phyloP scores from a whole-genome alignment of 2,329 filamentous ascomycete genomes.

The Colletotrichum gigasporum region DNA sequence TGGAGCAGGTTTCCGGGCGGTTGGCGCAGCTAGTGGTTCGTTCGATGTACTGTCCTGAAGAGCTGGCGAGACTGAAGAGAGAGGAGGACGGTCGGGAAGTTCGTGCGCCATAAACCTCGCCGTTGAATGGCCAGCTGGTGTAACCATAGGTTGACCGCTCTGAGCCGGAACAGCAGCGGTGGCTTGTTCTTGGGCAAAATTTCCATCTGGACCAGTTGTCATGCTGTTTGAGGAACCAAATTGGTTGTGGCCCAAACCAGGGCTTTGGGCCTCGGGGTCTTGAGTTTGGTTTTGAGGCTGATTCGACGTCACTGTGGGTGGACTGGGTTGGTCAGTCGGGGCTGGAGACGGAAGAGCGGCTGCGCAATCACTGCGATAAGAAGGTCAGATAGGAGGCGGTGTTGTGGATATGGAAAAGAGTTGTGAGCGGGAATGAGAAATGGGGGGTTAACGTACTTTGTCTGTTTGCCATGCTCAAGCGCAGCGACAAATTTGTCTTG shows the following conservation, averaged over 20 bases:
- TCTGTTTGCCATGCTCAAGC: not conserved
- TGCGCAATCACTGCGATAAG: slow-evolving; percentile 25
- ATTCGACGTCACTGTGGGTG: slow-evolving; percentile 43
- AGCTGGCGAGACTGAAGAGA: not conserved
- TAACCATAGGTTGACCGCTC: not conserved
- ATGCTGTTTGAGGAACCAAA: not conserved
- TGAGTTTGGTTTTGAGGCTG: slow-evolving; percentile 43
- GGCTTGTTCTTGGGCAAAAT: not conserved
- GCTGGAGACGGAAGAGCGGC: slow-evolving; percentile 68
- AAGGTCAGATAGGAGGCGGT: not conserved
- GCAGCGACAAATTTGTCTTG: not conserved
- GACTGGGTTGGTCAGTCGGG: slow-evolving; percentile 69
- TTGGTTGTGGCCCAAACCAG: not conserved
- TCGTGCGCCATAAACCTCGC: not conserved
- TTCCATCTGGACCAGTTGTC: not conserved
- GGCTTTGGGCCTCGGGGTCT: slow-evolving; percentile 36
- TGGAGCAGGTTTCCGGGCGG: not conserved
- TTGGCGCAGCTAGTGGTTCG: not conserved
- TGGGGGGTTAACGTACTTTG: slow-evolving; percentile 6
- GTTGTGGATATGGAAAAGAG: not conserved
- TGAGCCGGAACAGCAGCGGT: not conserved
- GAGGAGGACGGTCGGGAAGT: not conserved
- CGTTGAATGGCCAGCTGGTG: not conserved
- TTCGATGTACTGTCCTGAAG: not conserved
- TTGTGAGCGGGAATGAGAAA: not conserved